Conservation (phyloP, 1,284 basidiomycete species). For the Caloboletus firmus region DNA sequence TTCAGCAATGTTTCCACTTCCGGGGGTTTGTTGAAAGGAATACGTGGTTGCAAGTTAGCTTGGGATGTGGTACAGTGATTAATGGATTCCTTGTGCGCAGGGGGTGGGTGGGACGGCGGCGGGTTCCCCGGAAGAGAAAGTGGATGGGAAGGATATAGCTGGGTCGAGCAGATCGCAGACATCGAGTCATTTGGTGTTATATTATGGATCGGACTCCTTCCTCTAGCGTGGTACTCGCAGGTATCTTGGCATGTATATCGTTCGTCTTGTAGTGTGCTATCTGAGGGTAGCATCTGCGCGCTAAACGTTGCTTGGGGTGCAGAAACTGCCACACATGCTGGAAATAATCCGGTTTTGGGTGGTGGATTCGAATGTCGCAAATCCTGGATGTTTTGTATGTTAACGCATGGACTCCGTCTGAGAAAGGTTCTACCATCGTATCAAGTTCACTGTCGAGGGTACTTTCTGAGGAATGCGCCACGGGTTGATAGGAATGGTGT, state of each 20-base stretch:
- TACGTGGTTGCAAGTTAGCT: not conserved
- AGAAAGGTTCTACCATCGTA: conserved; percentile 21
- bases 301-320: not conserved
- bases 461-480: not conserved
- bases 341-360: not conserved
- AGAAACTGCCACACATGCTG: not conserved
- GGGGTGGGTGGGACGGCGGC: not conserved
- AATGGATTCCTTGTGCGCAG: not conserved
- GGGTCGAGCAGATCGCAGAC: not conserved
- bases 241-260: not conserved
- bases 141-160: not conserved
- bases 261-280: not conserved
- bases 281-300: not conserved
- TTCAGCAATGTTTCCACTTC: conserved; percentile 28
- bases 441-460: not conserved
- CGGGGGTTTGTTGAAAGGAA: conserved; percentile 25
- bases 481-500: not conserved
- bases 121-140: not conserved
- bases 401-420: conserved; percentile 5
- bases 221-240: not conserved
- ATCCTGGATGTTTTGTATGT: conserved; percentile 17
- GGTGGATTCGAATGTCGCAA: not conserved
- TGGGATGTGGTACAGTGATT: not conserved
- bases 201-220: not conserved
- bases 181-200: not conserved